Conservation (phyloP, 2,329 filamentous ascomycete genomes). For the Ambrosiella xylebori region DNA sequence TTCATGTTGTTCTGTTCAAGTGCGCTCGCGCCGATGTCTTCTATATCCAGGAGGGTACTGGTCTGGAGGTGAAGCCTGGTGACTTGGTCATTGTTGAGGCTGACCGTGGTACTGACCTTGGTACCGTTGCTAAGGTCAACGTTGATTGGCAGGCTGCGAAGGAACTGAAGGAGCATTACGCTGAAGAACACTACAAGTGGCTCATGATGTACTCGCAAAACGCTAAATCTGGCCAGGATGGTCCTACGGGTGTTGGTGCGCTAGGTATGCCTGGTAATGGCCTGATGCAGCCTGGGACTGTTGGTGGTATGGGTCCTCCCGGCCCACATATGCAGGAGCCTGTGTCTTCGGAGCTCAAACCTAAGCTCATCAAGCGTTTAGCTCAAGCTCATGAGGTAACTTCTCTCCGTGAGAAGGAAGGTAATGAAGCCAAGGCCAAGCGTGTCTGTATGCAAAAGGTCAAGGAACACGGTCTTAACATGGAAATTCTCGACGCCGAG, state of each 20-base stretch:
- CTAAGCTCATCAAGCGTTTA: constrained; percentile 90
- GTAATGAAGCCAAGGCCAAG: constrained; percentile 94
- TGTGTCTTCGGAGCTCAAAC: constrained; percentile 62
- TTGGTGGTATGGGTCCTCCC: constrained; percentile 62
- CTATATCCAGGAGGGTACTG: constrained; percentile 90
- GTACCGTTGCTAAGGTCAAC: constrained; percentile 77
- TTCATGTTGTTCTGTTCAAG: constrained; percentile 92
- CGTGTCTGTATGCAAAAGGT: constrained; percentile 94
- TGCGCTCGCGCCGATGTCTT: constrained; percentile 90
- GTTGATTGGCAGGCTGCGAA: constrained; percentile 78
- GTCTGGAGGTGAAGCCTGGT: constrained; percentile 73
- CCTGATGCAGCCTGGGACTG: constrained; percentile 30
- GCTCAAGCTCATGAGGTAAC: constrained; percentile 84
- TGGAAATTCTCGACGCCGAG: constrained; percentile 97
- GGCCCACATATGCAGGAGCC: constrained; percentile 57
- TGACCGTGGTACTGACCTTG: constrained; percentile 87
- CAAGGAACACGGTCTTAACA: constrained; percentile 80
- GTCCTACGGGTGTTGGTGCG: constrained; percentile 34
- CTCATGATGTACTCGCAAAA: constrained; percentile 95
- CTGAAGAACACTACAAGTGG: constrained; percentile 94
- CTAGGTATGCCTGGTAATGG: neutral
- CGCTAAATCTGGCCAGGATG: constrained; percentile 44
- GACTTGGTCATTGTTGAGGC: constrained; percentile 96
- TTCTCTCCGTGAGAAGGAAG: constrained; percentile 83
- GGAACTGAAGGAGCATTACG: constrained; percentile 76